Evolutionary conservation across 1,284 basidiomycete genomes (phyloP).

Genomic region (Boletus albobrunnescens): DNA sequence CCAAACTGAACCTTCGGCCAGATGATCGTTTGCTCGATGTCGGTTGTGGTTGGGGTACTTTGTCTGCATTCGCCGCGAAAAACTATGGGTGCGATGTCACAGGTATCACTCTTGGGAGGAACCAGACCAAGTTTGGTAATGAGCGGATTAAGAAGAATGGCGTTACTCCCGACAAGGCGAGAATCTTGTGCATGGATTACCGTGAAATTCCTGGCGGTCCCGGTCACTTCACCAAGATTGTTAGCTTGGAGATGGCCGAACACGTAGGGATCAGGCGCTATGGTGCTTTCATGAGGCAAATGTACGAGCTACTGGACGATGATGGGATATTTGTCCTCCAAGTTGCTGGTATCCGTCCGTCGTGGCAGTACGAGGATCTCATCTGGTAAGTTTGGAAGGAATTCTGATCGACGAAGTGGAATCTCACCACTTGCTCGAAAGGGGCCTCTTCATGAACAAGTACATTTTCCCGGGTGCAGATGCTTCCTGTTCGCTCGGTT

Average conservation of each 20-base stretch:
- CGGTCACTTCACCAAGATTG: constrained; percentile 91
- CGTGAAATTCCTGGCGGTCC: constrained; percentile 83
- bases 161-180: constrained; percentile 71
- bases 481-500: constrained; percentile 90
- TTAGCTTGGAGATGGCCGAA: constrained; percentile 98
- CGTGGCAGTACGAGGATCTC: constrained; percentile 98
- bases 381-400: constrained; percentile 61
- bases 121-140: constrained; percentile 92
- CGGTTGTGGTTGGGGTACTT: constrained; percentile 98
- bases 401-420: background rate
- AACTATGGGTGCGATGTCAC: constrained; percentile 95
- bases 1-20: constrained; percentile 86
- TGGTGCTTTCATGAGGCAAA: constrained; percentile 81
- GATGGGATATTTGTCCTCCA: constrained; percentile 95
- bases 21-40: constrained; percentile 86
- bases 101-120: constrained; percentile 88
- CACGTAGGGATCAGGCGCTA: constrained; percentile 97
- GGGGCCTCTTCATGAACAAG: constrained; percentile 93
- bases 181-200: constrained; percentile 94
- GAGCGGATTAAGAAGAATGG: constrained; percentile 84
- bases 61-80: constrained; percentile 92
- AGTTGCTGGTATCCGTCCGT: constrained; percentile 90
- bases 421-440: constrained; percentile 19
- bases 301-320: constrained; percentile 93
- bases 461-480: constrained; percentile 98